Percentiles rank a stretch among this genome's conserved stretches.
Evolutionary conservation across 257 asterid genomes (phyloP).

Genomic region (Nemophila menziesii): DNA sequence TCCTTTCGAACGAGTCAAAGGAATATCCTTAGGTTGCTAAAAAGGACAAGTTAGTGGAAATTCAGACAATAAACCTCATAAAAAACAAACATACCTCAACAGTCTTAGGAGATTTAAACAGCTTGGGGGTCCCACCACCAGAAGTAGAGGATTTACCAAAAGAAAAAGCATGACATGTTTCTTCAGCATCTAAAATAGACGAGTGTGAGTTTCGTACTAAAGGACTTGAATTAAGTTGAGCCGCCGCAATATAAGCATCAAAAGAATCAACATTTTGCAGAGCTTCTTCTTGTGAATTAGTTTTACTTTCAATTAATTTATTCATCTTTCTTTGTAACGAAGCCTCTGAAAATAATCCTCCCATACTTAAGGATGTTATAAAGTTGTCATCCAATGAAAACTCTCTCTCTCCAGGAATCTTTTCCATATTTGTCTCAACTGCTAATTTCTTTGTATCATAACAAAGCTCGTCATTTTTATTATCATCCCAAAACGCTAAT

Average conservation of each 20-base stretch:
- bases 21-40: conserved; percentile 17
- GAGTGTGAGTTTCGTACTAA: conserved; percentile 29
- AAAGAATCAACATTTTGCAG: conserved; percentile 24
- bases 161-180: conserved; percentile 87
- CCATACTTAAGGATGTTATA: conserved; percentile 62
- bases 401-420: conserved; percentile 13
- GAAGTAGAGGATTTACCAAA: conserved; percentile 21
- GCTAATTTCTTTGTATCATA: conserved; percentile 2
- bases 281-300: conserved; percentile 22
- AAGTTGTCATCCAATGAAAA: conserved; percentile 55
- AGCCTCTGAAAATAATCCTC: conserved; percentile 66
- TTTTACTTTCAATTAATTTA: conserved; percentile 25
- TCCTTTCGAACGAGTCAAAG: conserved; percentile 16
- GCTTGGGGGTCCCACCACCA: conserved; percentile 12
- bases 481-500: conserved; percentile 56
- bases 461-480: neutral
- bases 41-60: conserved; percentile 12
- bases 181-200: conserved; percentile 83
- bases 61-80: neutral
- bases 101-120: conserved; percentile 12
- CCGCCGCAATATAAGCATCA: conserved; percentile 28
- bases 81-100: conserved; percentile 14
- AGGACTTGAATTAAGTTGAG: conserved; percentile 23
- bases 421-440: conserved; percentile 4
- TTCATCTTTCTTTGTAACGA: conserved; percentile 41